phyloP scores from a whole-genome alignment of 2,329 filamentous ascomycete species.

The Arthrobotrys entomopaga region DNA sequence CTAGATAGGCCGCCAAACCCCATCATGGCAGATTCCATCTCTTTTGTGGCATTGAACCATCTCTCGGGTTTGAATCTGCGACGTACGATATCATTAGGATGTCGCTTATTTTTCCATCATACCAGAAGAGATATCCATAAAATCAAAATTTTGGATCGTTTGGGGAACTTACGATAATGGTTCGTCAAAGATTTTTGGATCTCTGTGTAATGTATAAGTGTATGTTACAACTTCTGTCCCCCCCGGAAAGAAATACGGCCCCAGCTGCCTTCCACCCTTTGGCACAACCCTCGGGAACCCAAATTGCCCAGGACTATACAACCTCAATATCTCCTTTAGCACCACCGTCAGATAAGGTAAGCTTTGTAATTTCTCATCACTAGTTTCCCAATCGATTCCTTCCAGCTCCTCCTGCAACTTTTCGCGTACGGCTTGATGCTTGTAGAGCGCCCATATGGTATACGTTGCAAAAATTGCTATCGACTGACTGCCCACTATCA shows the following conservation, averaged over 20 bases:
- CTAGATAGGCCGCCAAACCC: slow-evolving; percentile 23
- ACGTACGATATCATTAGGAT: no score
- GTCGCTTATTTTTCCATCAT: no score
- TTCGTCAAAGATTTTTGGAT: slow-evolving; percentile 17
- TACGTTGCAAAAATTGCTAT: background rate
- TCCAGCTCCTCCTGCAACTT: slow-evolving; percentile 13
- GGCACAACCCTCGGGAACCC: slow-evolving; percentile 22
- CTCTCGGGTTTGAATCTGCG: slow-evolving; percentile 30
- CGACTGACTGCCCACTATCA: slow-evolving; percentile 14
- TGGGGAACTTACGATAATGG: slow-evolving; percentile 10
- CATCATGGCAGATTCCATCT: slow-evolving; percentile 22
- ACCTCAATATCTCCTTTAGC: slow-evolving; percentile 24
- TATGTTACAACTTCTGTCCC: slow-evolving; percentile 6
- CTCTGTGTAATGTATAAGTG: slow-evolving; percentile 17
- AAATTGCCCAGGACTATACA: slow-evolving; percentile 18
- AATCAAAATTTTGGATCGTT: background rate
- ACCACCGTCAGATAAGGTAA: slow-evolving; percentile 19
- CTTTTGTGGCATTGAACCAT: slow-evolving; percentile 34
- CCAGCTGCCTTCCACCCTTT: slow-evolving; percentile 18
- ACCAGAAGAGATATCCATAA: background rate
- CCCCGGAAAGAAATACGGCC: slow-evolving; percentile 23
- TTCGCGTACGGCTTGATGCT: background rate
- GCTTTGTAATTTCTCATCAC: slow-evolving; percentile 20
- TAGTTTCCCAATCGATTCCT: background rate
- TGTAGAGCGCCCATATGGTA: slow-evolving; percentile 10